Evolutionary conservation across 2,329 filamentous ascomycete species (phyloP).

Genomic region (Dothiorella sarmentorum): DNA sequence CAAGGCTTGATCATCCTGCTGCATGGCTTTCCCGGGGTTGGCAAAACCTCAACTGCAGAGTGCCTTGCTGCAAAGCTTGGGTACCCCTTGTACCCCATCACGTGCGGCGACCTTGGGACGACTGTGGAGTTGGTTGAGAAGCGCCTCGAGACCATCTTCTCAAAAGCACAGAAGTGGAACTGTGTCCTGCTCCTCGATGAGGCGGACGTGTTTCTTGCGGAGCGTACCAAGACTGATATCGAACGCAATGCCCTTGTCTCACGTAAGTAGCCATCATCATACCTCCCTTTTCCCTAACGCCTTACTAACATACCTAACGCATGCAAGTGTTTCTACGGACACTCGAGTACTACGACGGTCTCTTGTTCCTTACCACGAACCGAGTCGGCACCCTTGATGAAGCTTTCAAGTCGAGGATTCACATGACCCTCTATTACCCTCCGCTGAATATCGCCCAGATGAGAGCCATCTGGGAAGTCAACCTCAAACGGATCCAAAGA

Average conservation of each 20-base stretch:
- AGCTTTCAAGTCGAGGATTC: slow-evolving; percentile 20
- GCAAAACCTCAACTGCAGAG: slow-evolving; percentile 4
- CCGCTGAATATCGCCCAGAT: not conserved
- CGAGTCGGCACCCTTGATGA: slow-evolving; percentile 19
- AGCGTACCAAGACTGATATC: slow-evolving; percentile 76
- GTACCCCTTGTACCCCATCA: not conserved
- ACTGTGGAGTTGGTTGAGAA: slow-evolving; percentile 18
- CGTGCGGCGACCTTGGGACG: slow-evolving; percentile 17
- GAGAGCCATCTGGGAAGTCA: slow-evolving; percentile 18
- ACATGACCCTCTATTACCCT: slow-evolving; percentile 20
- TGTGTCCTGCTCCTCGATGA: slow-evolving; percentile 17
- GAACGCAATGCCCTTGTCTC: slow-evolving; percentile 81
- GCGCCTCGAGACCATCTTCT: slow-evolving; percentile 18
- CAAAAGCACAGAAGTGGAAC: slow-evolving; percentile 8
- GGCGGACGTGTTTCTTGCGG: slow-evolving; percentile 59
- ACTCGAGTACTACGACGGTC: slow-evolving; percentile 39
- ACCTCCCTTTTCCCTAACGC: too few relatives aligned
- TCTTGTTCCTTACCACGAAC: slow-evolving; percentile 20
- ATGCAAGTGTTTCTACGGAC: slow-evolving; percentile 24
- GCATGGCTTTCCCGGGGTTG: slow-evolving; percentile 8
- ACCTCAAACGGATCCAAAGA: slow-evolving; percentile 14
- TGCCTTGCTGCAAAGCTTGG: not conserved
- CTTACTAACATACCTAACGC: too few relatives aligned
- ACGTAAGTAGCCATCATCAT: slow-evolving; percentile 41
- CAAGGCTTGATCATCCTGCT: slow-evolving; percentile 2